Percentiles rank a stretch among this genome's conserved stretches.
These are phyloP conservation scores for Cylindrotheca fusiformis DNA, from an alignment of 108 stramenopile genomes.

Conservation along the genomic window DNA sequence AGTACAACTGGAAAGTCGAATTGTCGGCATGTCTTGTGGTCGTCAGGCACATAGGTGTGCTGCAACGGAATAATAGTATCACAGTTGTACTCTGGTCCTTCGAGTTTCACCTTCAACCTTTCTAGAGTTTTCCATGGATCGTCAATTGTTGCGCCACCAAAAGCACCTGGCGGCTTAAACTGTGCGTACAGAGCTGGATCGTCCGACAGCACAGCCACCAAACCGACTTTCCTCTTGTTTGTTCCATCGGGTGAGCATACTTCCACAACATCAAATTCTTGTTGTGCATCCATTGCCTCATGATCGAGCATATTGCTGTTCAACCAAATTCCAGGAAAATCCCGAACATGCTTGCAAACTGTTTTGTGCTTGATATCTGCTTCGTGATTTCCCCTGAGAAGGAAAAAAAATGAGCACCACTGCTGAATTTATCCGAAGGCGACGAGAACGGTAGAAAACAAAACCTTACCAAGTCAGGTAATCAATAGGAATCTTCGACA, in stretches of 20 bases:
- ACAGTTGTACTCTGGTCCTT: constrained; percentile 23
- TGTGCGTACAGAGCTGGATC: constrained; percentile 44
- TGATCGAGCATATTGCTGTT: constrained; percentile 54
- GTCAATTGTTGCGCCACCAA: constrained; percentile 41
- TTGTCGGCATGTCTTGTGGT: constrained; percentile 39
- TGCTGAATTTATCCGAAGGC: too few relatives aligned
- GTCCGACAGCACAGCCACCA: constrained; percentile 36
- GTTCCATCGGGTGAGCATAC: constrained; percentile 29
- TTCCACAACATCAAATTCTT: constrained; percentile 38
- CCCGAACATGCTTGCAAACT: constrained; percentile 24
- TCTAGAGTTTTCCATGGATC: constrained; percentile 42
- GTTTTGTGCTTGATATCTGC: constrained; percentile 45
- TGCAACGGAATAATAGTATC: constrained; percentile 49
- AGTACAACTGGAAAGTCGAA: constrained; percentile 55
- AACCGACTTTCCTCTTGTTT: constrained; percentile 34
- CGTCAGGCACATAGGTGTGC: constrained; percentile 47
- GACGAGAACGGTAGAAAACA: too few relatives aligned
- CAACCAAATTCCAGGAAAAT: constrained; percentile 41
- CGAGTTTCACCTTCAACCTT: constrained; percentile 27
- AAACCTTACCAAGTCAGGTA: constrained; percentile 40
- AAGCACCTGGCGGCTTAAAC: constrained; percentile 40
- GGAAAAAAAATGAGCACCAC: too few relatives aligned
- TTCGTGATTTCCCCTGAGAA: constrained; percentile 56
- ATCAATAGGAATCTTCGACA: constrained; percentile 33
- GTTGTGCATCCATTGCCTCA: constrained; percentile 39